Evolutionary conservation across 139 green algal species (phyloP).

Genomic region (Closterium sp.): DNA sequence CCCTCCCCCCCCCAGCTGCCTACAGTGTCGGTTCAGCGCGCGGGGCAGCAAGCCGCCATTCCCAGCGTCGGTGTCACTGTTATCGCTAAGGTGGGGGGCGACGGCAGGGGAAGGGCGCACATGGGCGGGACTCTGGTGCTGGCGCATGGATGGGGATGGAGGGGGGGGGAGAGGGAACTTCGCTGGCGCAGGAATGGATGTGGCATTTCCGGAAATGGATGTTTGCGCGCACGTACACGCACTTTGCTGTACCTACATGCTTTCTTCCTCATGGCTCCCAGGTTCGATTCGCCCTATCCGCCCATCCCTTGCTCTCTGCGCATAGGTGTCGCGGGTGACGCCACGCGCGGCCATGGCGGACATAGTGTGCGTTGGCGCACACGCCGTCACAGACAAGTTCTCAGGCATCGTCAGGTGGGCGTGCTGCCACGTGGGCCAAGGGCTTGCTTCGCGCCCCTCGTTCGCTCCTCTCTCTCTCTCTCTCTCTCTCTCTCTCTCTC

Average conservation of each 20-base stretch:
- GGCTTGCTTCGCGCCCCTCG: too few relatives aligned
- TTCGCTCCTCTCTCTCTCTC: too few relatives aligned
- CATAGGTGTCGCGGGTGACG: slow-evolving; percentile 16
- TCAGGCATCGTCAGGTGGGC: slow-evolving; percentile 41
- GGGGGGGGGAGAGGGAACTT: neutral
- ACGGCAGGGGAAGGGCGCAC: neutral
- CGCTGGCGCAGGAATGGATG: too few relatives aligned
- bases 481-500: too few relatives aligned
- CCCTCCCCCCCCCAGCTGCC: neutral
- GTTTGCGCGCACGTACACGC: too few relatives aligned
- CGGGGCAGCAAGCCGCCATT: neutral
- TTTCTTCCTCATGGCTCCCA: too few relatives aligned
- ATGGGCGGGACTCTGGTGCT: neutral
- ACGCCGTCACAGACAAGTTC: slow-evolving; percentile 21
- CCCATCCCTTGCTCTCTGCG: neutral
- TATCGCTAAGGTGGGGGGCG: neutral
- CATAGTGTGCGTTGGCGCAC: slow-evolving; percentile 32
- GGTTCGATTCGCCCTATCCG: neutral
- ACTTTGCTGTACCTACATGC: too few relatives aligned
- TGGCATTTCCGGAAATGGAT: too few relatives aligned
- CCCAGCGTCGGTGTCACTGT: neutral
- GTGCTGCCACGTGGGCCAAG: neutral
- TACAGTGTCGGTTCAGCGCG: neutral
- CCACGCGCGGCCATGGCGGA: slow-evolving; percentile 10
- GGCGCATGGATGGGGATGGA: neutral